Evolutionary conservation across 192 early-diverging fungal species (phyloP).

Genomic region (Podila minutissima): DNA sequence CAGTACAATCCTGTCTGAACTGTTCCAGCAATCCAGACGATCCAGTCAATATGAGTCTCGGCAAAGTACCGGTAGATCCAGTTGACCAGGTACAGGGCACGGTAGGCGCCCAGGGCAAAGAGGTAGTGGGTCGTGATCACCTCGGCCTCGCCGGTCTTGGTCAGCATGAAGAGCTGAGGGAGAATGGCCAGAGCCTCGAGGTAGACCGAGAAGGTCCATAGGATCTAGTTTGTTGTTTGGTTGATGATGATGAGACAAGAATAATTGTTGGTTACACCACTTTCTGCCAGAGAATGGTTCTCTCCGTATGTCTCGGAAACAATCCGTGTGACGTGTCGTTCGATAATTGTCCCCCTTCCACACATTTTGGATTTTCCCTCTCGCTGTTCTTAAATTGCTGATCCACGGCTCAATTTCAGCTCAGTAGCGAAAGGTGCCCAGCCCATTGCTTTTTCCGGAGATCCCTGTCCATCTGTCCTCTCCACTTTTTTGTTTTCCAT

Average conservation of each 20-base stretch:
- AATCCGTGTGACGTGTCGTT: no score
- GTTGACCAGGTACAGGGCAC: constrained; percentile 69
- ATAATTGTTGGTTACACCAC: background rate
- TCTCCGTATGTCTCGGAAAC: background rate
- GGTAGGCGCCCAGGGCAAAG: constrained; percentile 91
- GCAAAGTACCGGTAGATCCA: constrained; percentile 93
- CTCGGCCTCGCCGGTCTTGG: constrained; percentile 97
- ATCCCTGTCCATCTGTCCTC: background rate
- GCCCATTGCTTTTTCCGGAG: no score
- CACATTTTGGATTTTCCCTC: no score
- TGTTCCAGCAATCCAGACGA: constrained; percentile 89
- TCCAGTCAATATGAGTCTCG: constrained; percentile 82
- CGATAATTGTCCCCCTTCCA: no score
- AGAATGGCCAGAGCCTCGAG: constrained; percentile 97
- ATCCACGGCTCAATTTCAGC: no score
- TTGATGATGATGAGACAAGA: background rate
- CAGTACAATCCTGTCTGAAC: constrained; percentile 95
- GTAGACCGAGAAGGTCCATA: constrained; percentile 98
- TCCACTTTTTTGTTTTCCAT: background rate
- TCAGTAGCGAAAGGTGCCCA: no score
- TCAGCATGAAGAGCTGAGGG: constrained; percentile 97
- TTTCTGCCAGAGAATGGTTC: background rate
- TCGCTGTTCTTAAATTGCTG: no score
- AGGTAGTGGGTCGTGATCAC: constrained; percentile 99
- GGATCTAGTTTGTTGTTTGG: constrained; percentile 64